Percentiles rank a stretch among this genome's conserved stretches.
These are phyloP conservation scores for Alloascoidea africana DNA, from an alignment of 805 yeast species.

Conservation along the genomic window DNA sequence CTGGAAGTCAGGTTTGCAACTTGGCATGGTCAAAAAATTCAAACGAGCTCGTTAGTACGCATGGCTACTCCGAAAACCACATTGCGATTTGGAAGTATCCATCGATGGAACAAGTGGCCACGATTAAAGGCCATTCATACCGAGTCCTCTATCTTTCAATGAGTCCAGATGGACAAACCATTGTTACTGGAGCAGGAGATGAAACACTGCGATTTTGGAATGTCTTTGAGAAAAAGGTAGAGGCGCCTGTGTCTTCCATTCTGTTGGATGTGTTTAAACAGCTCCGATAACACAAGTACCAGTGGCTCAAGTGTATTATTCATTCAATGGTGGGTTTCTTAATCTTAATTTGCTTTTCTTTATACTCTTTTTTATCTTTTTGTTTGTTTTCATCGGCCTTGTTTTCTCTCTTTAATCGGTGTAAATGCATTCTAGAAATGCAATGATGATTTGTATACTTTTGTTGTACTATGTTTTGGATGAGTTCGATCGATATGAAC, in stretches of 20 bases:
- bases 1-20: slow-evolving; percentile 95
- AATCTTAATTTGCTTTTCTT: no score
- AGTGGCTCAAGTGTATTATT: no score
- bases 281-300: slow-evolving; percentile 34
- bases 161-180: slow-evolving; percentile 92
- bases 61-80: slow-evolving; percentile 86
- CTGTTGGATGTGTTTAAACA: slow-evolving; percentile 64
- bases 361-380: no score
- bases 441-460: no score
- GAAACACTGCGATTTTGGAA: slow-evolving; percentile 95
- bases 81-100: slow-evolving; percentile 91
- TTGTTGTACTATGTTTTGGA: no score
- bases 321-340: no score
- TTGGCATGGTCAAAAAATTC: slow-evolving; percentile 86
- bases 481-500: no score
- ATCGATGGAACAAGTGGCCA: slow-evolving; percentile 83
- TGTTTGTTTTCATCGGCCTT: no score
- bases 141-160: slow-evolving; percentile 79
- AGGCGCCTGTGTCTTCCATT: slow-evolving; percentile 44
- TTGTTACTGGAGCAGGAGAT: slow-evolving; percentile 98
- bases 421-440: no score
- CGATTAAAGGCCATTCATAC: slow-evolving; percentile 86
- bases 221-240: slow-evolving; percentile 65
- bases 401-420: no score
- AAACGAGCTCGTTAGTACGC: slow-evolving; percentile 86